phyloP scores from a whole-genome alignment of 2,329 filamentous ascomycete species.

The Phyllosticta paracitricarpa region DNA sequence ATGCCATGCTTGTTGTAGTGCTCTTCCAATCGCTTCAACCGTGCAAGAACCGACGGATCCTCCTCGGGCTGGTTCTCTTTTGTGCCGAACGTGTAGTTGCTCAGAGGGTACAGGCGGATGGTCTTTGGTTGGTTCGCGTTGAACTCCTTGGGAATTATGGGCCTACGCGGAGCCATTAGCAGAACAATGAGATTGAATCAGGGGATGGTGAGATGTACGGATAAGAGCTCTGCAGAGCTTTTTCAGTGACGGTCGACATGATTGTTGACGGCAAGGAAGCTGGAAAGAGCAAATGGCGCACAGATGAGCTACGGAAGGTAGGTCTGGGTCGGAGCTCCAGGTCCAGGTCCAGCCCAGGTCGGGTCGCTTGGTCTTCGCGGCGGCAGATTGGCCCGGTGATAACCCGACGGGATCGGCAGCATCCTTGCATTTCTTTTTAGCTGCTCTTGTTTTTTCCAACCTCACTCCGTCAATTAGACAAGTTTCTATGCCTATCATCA shows the following conservation, averaged over 20 bases:
- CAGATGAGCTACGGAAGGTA: neutral
- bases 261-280: neutral
- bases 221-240: slow-evolving; percentile 65
- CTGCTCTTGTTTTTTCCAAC: neutral
- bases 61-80: slow-evolving; percentile 98
- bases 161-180: slow-evolving; percentile 33
- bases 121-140: slow-evolving; percentile 81
- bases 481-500: too few relatives aligned
- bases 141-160: slow-evolving; percentile 72
- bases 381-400: neutral
- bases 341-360: too few relatives aligned
- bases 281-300: neutral
- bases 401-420: neutral
- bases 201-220: slow-evolving; percentile 36
- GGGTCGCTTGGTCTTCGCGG: too few relatives aligned
- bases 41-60: slow-evolving; percentile 87
- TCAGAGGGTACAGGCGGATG: slow-evolving; percentile 85
- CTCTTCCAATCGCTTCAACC: slow-evolving; percentile 88
- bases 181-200: neutral
- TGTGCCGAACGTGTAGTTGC: slow-evolving; percentile 97
- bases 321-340: neutral
- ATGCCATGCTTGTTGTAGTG: slow-evolving; percentile 89
- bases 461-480: neutral
- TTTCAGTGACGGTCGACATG: slow-evolving; percentile 80
- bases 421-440: neutral